phyloP scores from a whole-genome alignment of 1,284 basidiomycete genomes.

The Ganoderma boninense region DNA sequence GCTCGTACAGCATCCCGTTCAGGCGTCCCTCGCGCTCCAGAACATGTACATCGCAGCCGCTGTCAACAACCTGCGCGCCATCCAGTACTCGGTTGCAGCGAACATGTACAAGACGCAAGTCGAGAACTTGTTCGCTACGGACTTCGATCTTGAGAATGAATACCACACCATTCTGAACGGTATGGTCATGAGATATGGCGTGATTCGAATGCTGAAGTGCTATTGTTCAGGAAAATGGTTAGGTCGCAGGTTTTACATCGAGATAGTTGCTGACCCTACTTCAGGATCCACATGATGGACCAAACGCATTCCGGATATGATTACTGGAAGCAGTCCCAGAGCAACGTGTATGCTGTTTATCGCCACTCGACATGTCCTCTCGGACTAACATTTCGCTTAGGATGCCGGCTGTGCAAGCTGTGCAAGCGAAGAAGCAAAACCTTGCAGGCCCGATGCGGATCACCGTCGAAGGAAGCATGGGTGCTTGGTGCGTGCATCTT shows the following conservation, averaged over 20 bases:
- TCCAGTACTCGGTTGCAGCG: conserved; percentile 69
- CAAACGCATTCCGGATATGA: conserved; percentile 71
- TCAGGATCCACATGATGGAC: conserved; percentile 64
- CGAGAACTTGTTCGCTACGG: conserved; percentile 62
- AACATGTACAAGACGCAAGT: conserved; percentile 65
- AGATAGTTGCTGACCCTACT: not conserved
- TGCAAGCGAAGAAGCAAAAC: conserved; percentile 64
- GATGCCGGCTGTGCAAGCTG: conserved; percentile 64
- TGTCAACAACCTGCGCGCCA: conserved; percentile 67
- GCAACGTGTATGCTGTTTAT: conserved; percentile 55
- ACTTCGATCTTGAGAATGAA: conserved; percentile 65
- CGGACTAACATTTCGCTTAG: conserved; percentile 39
- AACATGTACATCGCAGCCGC: conserved; percentile 66
- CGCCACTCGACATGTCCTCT: not conserved
- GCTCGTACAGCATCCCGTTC: conserved; percentile 69
- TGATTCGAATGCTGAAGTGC: not conserved
- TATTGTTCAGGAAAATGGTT: conserved; percentile 58
- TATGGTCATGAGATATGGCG: conserved; percentile 34
- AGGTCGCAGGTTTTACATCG: conserved; percentile 25
- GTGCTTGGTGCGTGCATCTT: conserved; percentile 55
- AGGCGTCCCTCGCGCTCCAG: conserved; percentile 64
- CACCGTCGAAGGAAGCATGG: conserved; percentile 65
- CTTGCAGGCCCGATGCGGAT: conserved; percentile 69
- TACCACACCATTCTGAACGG: conserved; percentile 69
- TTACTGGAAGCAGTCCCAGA: conserved; percentile 77